phyloP scores from a whole-genome alignment of 345 rosid genomes.

The Nephelium lappaceum region DNA sequence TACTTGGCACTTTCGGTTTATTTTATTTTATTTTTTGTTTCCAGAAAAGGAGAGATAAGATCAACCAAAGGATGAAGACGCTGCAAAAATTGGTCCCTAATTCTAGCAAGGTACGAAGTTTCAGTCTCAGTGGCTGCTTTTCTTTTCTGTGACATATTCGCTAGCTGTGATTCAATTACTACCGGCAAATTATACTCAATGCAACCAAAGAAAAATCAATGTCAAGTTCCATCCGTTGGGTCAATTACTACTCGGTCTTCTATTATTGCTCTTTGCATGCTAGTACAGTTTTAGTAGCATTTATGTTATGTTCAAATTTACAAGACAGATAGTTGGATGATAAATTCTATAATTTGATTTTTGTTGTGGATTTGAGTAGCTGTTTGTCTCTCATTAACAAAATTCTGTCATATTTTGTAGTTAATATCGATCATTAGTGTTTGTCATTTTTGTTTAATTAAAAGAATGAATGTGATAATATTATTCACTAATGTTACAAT shows the following conservation, averaged over 20 bases:
- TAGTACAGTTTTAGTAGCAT: not conserved
- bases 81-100: slow-evolving; percentile 96
- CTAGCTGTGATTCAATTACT: not conserved
- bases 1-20: not conserved
- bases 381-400: too few relatives aligned
- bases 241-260: not conserved
- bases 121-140: not conserved
- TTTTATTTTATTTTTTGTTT: slow-evolving; percentile 3
- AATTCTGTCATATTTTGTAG: too few relatives aligned
- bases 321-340: too few relatives aligned
- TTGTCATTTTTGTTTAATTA: too few relatives aligned
- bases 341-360: too few relatives aligned
- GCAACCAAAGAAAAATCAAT: not conserved
- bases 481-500: too few relatives aligned
- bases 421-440: too few relatives aligned
- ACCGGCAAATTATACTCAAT: too few relatives aligned
- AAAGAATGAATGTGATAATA: too few relatives aligned
- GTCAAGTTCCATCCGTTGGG: not conserved
- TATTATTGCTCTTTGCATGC: not conserved
- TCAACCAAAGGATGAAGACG: slow-evolving; percentile 95
- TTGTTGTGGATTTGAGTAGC: too few relatives aligned
- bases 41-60: slow-evolving; percentile 98
- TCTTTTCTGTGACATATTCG: not conserved
- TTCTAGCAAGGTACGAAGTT: slow-evolving; percentile 77
- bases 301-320: too few relatives aligned